Evolutionary conservation across 495 filamentous ascomycete species (phyloP).

Genomic region (Penicillium diatomitis): DNA sequence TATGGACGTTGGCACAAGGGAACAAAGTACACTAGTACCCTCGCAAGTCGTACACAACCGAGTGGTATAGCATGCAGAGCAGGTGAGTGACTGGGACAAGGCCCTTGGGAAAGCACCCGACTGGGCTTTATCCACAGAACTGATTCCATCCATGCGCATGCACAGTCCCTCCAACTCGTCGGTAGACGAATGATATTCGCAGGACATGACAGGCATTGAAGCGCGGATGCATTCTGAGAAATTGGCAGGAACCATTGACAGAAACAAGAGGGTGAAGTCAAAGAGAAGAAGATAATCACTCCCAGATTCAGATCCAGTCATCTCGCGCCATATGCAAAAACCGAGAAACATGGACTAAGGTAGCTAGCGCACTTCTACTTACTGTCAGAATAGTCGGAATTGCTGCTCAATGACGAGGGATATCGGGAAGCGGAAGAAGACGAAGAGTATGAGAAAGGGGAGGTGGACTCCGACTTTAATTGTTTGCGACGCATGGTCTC

Average conservation of each 20-base stretch:
- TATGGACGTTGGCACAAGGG: no score
- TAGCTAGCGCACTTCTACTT: conserved; percentile 7
- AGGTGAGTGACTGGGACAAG: no score
- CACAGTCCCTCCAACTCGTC: not conserved
- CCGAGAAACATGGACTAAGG: not conserved
- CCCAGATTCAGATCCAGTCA: no score
- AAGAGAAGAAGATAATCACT: no score
- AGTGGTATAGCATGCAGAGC: no score
- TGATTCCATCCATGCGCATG: no score
- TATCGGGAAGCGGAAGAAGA: conserved; percentile 27
- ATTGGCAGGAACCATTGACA: not conserved
- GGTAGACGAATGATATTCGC: not conserved
- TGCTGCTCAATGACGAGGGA: conserved; percentile 26
- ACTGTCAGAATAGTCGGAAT: conserved; percentile 11
- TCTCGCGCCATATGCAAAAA: no score
- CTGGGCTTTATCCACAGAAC: no score
- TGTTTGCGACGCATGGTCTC: conserved; percentile 8
- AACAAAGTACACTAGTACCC: no score
- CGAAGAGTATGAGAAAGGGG: conserved; percentile 17
- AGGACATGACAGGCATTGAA: not conserved
- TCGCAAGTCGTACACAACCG: no score
- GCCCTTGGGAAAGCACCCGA: no score
- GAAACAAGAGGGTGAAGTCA: not conserved
- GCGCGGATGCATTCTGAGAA: not conserved
- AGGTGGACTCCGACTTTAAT: conserved; percentile 4